Evolutionary conservation across 306 rosid genomes (phyloP).

Genomic region (Clitoria ternatea): DNA sequence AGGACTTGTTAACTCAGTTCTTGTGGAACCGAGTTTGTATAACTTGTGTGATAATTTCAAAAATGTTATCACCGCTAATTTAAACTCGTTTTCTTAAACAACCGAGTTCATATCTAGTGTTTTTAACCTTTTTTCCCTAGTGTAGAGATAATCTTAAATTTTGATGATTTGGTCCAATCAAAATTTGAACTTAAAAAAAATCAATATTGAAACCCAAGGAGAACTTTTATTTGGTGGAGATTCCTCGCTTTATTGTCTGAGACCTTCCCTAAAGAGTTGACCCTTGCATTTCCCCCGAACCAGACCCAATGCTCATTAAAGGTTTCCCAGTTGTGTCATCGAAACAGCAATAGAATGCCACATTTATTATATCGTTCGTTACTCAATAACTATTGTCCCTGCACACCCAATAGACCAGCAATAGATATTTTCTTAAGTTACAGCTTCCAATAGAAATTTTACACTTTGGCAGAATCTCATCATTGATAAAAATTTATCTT

Average conservation of each 20-base stretch:
- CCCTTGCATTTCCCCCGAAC: background rate
- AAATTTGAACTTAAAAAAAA: too few relatives aligned
- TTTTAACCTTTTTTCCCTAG: too few relatives aligned
- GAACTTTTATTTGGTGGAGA: background rate
- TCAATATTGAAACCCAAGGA: background rate
- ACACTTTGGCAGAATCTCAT: background rate
- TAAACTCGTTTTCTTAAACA: too few relatives aligned
- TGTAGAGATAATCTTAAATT: too few relatives aligned
- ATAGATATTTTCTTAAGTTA: background rate
- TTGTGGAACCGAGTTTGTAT: too few relatives aligned
- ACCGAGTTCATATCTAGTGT: too few relatives aligned
- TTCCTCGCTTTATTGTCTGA: conserved; percentile 15
- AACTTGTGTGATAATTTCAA: too few relatives aligned
- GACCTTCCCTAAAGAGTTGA: conserved; percentile 2
- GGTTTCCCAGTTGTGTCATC: background rate
- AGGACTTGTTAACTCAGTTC: too few relatives aligned
- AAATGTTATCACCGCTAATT: too few relatives aligned
- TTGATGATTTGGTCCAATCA: too few relatives aligned
- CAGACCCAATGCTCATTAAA: background rate
- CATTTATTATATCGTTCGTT: background rate
- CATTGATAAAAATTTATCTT: background rate
- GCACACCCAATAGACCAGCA: background rate
- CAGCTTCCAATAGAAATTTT: background rate
- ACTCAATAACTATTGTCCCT: conserved; percentile 10
- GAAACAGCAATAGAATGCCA: background rate